Conservation (phyloP, 2,329 filamentous ascomycete genomes). For the Harringtonia aguacate region DNA sequence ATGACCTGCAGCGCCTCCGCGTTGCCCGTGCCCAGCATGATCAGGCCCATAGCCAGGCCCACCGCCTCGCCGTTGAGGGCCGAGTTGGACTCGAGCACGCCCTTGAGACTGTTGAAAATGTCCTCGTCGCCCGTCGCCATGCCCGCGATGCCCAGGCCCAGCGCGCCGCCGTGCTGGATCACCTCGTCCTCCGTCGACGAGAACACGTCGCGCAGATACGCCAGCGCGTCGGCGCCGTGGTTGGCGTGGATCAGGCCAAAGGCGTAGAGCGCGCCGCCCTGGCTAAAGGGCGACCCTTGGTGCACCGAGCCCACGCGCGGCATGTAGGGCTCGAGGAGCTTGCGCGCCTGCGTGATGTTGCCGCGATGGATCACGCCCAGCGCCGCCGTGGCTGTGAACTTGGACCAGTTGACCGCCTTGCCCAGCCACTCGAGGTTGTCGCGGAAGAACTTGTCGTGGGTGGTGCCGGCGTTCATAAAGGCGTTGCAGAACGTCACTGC, state of each 20-base stretch:
- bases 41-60: constrained; percentile 88
- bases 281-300: constrained; percentile 83
- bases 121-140: constrained; percentile 91
- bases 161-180: constrained; percentile 89
- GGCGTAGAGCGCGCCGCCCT: constrained; percentile 90
- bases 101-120: constrained; percentile 85
- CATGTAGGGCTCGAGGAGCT: constrained; percentile 88
- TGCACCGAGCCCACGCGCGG: constrained; percentile 66
- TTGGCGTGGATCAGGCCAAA: constrained; percentile 96
- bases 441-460: constrained; percentile 96
- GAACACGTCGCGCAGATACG: constrained; percentile 69
- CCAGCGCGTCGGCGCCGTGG: constrained; percentile 81
- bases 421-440: constrained; percentile 97
- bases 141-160: constrained; percentile 90
- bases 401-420: constrained; percentile 99
- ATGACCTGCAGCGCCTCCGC: constrained; percentile 88
- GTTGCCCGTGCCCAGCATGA: constrained; percentile 98
- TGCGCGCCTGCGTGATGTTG: constrained; percentile 85
- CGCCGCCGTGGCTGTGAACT: constrained; percentile 94
- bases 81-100: constrained; percentile 83
- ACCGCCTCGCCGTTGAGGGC: constrained; percentile 96
- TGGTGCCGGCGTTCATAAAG: constrained; percentile 98
- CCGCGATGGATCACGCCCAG: constrained; percentile 94
- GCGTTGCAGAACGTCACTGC: constrained; percentile 96
- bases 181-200: constrained; percentile 74